phyloP scores from a whole-genome alignment of 805 yeast species.

The Cyberlindnera lachancei region DNA sequence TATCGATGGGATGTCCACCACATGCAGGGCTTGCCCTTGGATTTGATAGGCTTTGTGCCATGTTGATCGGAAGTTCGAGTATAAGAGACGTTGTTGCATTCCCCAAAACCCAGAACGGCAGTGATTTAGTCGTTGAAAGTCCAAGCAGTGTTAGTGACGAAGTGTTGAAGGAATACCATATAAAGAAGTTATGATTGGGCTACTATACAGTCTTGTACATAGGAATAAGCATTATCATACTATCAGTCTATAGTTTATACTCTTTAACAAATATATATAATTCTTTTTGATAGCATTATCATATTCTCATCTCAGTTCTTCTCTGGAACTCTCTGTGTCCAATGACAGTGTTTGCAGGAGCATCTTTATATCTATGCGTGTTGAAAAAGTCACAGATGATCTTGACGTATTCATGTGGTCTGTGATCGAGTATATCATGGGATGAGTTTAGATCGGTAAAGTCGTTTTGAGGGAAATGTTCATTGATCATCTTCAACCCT shows the following conservation, averaged over 20 bases:
- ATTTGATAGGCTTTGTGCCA: conserved; percentile 87
- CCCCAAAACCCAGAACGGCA: conserved; percentile 86
- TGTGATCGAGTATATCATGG: conserved; percentile 35
- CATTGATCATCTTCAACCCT: conserved; percentile 14
- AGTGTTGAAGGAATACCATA: conserved; percentile 48
- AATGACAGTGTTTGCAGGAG: conserved; percentile 8
- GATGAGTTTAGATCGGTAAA: conserved; percentile 20
- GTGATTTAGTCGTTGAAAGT: conserved; percentile 80
- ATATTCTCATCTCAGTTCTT: conserved; percentile 5
- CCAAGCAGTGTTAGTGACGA: conserved; percentile 58
- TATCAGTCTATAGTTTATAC: too few species aligned
- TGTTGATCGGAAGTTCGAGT: conserved; percentile 68
- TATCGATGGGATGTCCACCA: conserved; percentile 93
- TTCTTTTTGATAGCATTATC: too few species aligned
- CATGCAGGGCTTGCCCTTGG: conserved; percentile 98
- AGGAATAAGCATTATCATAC: too few species aligned
- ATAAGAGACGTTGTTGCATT: conserved; percentile 94
- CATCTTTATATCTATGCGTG: conserved; percentile 13
- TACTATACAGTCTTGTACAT: too few species aligned
- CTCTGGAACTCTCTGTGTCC: conserved; percentile 2
- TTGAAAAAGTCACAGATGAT: conserved; percentile 23
- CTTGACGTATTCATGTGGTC: conserved; percentile 27
- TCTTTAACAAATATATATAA: too few species aligned
- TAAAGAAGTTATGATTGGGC: conserved; percentile 21
- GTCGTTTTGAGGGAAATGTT: conserved; percentile 22